Base-by-base conservation (phyloP, 2,329 filamentous ascomycete species). In the Thielaviopsis populi region DNA sequence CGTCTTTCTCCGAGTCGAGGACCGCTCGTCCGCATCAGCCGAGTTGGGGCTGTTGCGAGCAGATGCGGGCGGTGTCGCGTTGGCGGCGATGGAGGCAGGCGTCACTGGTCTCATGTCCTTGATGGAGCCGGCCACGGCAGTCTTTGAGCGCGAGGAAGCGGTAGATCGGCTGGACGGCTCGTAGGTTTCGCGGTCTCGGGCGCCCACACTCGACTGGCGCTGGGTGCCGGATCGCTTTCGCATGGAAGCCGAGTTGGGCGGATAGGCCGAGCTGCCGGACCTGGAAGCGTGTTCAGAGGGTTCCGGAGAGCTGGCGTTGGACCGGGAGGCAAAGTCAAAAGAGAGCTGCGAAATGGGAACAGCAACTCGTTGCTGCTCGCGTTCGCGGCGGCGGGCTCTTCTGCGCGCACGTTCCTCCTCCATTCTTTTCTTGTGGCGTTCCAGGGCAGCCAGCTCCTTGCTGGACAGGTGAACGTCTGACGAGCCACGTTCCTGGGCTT, bases 391-490 rank as follows among this genome's bases (percentile, higher is more conserved):
- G 11, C 65, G 67, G 53, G 66, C 67, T 15, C 62, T 63, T 69
- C 71, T 70, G 42, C 69, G 71, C 66, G 71, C 71, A 48, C 75
- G 72, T 62, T 77, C 75, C 41, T 77, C 76, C 68, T 80, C 77
- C 69, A 84, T 75, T 65, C 85, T 82, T 72, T 84, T 82, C 67
- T 81, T 76, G 69, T 81, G 79, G 67, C 84, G 82, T 71, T 92
- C 87, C 69, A 95, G 79, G 58, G 90, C 91, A 67, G 86, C 87
- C 69, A 96, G 78, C 73, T 96, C 91, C 63, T 87, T 84, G 70
- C 85, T 82, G 69, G 82, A 90, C 67, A 97, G 80, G 72, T 86
- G 87, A 64, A 96, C 89, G 65, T 95, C 88, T 54, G 80, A 78
- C 73, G 86, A 87, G 67, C 91, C 91, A 70, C 84, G 84, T 67